A percentile compares a stretch with the other conserved stretches of the same genome.
These are phyloP conservation scores for Papiliotrema terrestris DNA, from an alignment of 1,284 basidiomycete species.

Conservation along the genomic window DNA sequence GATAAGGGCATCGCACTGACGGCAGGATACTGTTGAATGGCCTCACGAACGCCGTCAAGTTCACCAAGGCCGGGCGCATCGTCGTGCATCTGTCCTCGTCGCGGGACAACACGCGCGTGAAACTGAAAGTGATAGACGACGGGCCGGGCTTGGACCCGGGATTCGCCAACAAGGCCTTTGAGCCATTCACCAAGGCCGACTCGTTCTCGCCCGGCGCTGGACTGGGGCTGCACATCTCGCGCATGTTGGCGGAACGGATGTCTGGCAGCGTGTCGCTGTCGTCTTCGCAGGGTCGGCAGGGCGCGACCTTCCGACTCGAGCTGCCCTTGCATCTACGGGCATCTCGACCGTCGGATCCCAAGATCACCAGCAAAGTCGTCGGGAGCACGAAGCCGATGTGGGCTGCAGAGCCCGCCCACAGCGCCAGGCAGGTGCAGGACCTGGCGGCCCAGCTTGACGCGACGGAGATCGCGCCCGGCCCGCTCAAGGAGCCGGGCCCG, in stretches of 20 bases:
- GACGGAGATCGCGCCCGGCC: not conserved
- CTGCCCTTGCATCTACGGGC: constrained; percentile 17
- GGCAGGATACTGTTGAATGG: constrained; percentile 47
- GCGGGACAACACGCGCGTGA: constrained; percentile 3
- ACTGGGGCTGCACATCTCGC: constrained; percentile 31
- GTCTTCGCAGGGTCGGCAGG: constrained; percentile 8
- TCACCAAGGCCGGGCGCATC: constrained; percentile 37
- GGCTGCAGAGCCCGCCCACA: not conserved
- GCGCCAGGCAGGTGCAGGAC: not conserved
- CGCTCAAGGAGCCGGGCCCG: not conserved
- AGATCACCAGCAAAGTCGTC: not conserved
- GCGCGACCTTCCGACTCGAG: constrained; percentile 19
- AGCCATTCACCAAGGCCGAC: constrained; percentile 33
- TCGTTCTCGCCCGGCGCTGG: constrained; percentile 27
- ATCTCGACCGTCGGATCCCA: not conserved
- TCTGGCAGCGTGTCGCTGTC: constrained; percentile 14
- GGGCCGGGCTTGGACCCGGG: constrained; percentile 24
- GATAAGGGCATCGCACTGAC: constrained; percentile 4
- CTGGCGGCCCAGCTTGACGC: not conserved
- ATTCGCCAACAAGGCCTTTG: constrained; percentile 17
- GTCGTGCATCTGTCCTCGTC: constrained; percentile 13
- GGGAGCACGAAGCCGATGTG: no score
- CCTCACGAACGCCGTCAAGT: constrained; percentile 49
- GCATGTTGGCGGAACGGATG: constrained; percentile 23
- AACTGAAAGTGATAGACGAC: constrained; percentile 17